phyloP scores from a whole-genome alignment of 495 filamentous ascomycete species.

The Neurospora sp. region DNA sequence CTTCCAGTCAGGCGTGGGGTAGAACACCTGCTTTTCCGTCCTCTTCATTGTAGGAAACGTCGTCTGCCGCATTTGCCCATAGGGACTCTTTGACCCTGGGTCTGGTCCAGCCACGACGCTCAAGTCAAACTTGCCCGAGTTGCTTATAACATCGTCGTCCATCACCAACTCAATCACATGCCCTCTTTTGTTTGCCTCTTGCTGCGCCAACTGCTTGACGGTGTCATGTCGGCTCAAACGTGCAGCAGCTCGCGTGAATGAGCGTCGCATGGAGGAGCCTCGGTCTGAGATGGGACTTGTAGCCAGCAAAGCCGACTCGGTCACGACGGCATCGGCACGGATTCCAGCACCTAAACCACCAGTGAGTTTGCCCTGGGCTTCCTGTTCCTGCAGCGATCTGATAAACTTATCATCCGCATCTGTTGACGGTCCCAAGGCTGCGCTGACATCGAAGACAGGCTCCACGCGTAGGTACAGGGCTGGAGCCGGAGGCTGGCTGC shows the following conservation, averaged over 20 bases:
- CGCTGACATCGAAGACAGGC: conserved; percentile 29
- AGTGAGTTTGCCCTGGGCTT: conserved; percentile 36
- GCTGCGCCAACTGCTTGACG: conserved; percentile 34
- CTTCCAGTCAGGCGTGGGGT: conserved; percentile 58
- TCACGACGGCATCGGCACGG: conserved; percentile 26
- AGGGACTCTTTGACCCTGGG: neutral
- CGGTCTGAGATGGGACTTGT: conserved; percentile 21
- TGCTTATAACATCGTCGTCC: conserved; percentile 25
- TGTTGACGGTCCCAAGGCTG: conserved; percentile 25
- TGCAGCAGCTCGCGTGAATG: conserved; percentile 22
- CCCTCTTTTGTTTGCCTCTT: conserved; percentile 40
- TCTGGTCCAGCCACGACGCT: conserved; percentile 32
- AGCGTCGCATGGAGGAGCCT: conserved; percentile 20
- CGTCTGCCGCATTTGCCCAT: conserved; percentile 14
- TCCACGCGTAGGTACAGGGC: conserved; percentile 5
- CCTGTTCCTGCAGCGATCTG: conserved; percentile 30
- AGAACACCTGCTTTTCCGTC: conserved; percentile 34
- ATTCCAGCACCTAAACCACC: conserved; percentile 40
- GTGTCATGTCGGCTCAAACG: conserved; percentile 21
- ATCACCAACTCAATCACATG: conserved; percentile 42
- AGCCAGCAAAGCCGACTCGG: conserved; percentile 31
- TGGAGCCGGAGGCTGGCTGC: conserved; percentile 5
- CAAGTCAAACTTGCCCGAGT: conserved; percentile 24
- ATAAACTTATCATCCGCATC: conserved; percentile 29
- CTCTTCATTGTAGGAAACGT: conserved; percentile 16